Evolutionary conservation across 2,329 filamentous ascomycete species (phyloP), one percentile per base, ranked within the genome.

Genomic region (Diaporthe ampelina): DNA sequence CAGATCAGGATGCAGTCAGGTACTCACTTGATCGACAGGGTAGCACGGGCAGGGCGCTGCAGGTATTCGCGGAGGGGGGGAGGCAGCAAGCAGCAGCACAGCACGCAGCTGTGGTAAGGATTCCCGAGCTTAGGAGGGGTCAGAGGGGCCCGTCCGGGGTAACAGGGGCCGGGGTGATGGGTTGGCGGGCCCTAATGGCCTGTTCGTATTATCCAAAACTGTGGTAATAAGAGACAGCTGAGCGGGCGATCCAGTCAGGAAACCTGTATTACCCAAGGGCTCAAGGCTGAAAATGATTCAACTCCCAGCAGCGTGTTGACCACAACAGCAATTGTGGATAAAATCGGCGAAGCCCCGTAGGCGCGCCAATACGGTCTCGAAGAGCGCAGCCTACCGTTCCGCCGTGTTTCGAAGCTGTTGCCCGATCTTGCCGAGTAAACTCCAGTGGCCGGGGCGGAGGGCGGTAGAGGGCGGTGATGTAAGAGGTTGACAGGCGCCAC

Each of bases 121-220:
- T 21, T 40, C 63, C 63, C 48, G 43, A 40, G 63, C 43, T 70
- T 15, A 13, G 54, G 40, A 58, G 63, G 73, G 73, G 73, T 72
- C 58, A 70, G 56, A 70, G 72, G 26, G 59, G 40, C n/a, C 63
- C 52, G 68, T 71, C 73, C 68, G 72, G 71, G 71, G 48, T 72
- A 56, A 45, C 37, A 58, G n/a, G 63, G 58, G 58, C 58, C 40
- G 70, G 70, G 59, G 37, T 45, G 40, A 17, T 61, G 61, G 54
- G 24, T 4, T 32, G 61, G 61, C 61, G 45, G 45, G 45, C 11
- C 61, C 61, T 19, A 26, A 48, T 48, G 40, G 59, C 59, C 59
- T 48, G 50, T 70, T 73, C 45, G 29, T 70, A 70, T 70, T 61
- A 45, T 54, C 50, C 72, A 61, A 63, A 35, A 54, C 59, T 63